These are phyloP conservation scores for Pichia sp. DNA, from an alignment of 1,139 yeast species.

Conservation along the genomic window DNA sequence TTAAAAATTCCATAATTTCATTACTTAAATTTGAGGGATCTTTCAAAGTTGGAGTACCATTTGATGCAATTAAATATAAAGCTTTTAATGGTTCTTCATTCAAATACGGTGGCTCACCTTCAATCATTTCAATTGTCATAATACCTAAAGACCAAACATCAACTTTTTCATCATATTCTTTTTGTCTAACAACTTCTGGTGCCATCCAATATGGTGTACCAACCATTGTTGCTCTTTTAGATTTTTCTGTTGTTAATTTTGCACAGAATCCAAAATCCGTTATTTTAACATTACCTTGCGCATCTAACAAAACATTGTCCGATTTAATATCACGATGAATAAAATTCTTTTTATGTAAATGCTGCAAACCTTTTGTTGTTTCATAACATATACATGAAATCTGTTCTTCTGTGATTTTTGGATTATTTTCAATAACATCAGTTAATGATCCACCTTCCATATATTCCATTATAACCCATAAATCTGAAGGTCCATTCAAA, in stretches of 20 bases:
- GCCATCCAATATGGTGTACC: conserved; percentile 99
- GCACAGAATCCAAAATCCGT: conserved; percentile 99
- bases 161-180: conserved; percentile 93
- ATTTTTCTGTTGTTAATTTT: conserved; percentile 83
- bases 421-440: conserved; percentile 81
- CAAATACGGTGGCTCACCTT: conserved; percentile 95
- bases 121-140: conserved; percentile 98
- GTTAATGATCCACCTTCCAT: conserved; percentile 91
- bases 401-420: conserved; percentile 61
- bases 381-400: conserved; percentile 88
- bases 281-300: conserved; percentile 84
- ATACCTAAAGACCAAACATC: conserved; percentile 98
- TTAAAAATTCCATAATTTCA: conserved; percentile 77
- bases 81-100: conserved; percentile 94
- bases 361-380: conserved; percentile 86
- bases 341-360: conserved; percentile 82
- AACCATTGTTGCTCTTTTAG: conserved; percentile 95
- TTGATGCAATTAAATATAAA: conserved; percentile 84
- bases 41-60: conserved; percentile 93
- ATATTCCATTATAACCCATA: conserved; percentile 94
- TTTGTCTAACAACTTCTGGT: conserved; percentile 95
- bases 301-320: conserved; percentile 84
- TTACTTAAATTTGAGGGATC: conserved; percentile 74
- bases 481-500: conserved; percentile 52
- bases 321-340: conserved; percentile 96